A percentile compares a stretch with the other conserved stretches of the same genome.
phyloP scores from a whole-genome alignment of 805 yeast genomes.

The Candida ponderosae region DNA sequence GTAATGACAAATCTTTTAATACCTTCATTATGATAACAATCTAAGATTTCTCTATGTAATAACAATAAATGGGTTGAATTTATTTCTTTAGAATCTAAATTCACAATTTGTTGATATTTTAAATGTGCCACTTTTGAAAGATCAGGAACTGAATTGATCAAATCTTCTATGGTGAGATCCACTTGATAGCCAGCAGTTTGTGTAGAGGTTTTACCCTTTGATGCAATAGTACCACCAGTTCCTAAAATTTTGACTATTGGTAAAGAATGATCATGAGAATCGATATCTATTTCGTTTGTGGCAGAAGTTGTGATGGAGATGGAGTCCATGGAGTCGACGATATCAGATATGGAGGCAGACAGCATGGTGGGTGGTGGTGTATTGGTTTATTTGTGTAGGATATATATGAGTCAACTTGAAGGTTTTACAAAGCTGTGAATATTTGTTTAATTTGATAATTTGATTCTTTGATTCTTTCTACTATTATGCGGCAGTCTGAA shows the following conservation, averaged over 20 bases:
- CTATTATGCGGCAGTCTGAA: too few relatives aligned
- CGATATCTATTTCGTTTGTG: slow-evolving; percentile 19
- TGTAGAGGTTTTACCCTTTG: slow-evolving; percentile 38
- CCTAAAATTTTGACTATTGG: slow-evolving; percentile 40
- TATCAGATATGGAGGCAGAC: neutral
- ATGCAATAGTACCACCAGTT: slow-evolving; percentile 56
- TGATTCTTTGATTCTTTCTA: too few relatives aligned
- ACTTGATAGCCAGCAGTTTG: slow-evolving; percentile 49
- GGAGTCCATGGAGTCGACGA: neutral
- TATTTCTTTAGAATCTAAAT: slow-evolving; percentile 54
- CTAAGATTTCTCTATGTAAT: slow-evolving; percentile 38
- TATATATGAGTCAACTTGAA: too few relatives aligned
- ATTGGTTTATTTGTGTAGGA: neutral
- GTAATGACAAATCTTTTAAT: slow-evolving; percentile 59
- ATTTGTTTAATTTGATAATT: too few relatives aligned
- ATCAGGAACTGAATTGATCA: slow-evolving; percentile 48
- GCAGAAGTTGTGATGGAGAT: slow-evolving; percentile 19
- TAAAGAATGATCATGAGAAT: slow-evolving; percentile 11
- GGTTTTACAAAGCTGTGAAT: too few relatives aligned
- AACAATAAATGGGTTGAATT: slow-evolving; percentile 36
- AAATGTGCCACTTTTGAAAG: slow-evolving; percentile 44
- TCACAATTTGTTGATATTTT: slow-evolving; percentile 55
- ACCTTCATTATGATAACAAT: slow-evolving; percentile 28
- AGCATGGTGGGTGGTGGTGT: too few relatives aligned
- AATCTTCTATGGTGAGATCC: slow-evolving; percentile 43